Evolutionary conservation across 192 early-diverging fungal genomes (phyloP), one percentile per base, ranked within the genome.

Genomic region (Backusella psychrophila): DNA sequence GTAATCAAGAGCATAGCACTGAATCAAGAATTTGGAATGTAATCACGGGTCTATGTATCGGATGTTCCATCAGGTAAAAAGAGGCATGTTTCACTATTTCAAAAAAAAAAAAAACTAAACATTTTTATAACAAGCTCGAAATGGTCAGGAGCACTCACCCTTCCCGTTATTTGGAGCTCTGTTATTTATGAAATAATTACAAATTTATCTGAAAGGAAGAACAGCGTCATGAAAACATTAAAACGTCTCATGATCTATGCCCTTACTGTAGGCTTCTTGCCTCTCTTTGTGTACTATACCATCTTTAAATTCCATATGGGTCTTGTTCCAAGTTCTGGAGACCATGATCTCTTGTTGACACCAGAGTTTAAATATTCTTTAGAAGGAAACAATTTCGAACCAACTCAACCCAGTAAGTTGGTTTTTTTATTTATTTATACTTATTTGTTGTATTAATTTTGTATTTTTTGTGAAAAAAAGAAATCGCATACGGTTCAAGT

Each of bases 341-440:
- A 94, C 35, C 96, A 96, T 53, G 95, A 98, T 83, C 93, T 91
- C 2, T 95, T 99, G 75, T 93, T 98, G 90, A 93, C 91, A 76
- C 89, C 94, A 65, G 88, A 90, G 71, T 96, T 99, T 86, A 93
- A 96, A 80, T 90, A 90, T 72, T 90, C 92, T 21, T 85, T 99
- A 0, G 79, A 82, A 4, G 97, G 96, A 17, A 91, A 89, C 75
- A 78, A 82, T 11, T 77, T 93, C 34, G 34, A 83, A 21, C 77
- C 79, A 38, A 83, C 83, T 5, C 83, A 80, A 35, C 44, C 73
- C 80, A 83, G 89, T 72, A 78, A 89, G 44, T 83, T 38, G 2
- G 15, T 56, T 56, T 11, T 31, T 0, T 19, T 31, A 0, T 38
- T 31, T 71, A 15, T 46, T n/a, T n/a, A n/a, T n/a, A 52, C 59